A percentile compares a stretch with the other conserved stretches of the same genome.
Evolutionary conservation across 805 yeast genomes (phyloP).

Genomic region (Pichia ethanolica): DNA sequence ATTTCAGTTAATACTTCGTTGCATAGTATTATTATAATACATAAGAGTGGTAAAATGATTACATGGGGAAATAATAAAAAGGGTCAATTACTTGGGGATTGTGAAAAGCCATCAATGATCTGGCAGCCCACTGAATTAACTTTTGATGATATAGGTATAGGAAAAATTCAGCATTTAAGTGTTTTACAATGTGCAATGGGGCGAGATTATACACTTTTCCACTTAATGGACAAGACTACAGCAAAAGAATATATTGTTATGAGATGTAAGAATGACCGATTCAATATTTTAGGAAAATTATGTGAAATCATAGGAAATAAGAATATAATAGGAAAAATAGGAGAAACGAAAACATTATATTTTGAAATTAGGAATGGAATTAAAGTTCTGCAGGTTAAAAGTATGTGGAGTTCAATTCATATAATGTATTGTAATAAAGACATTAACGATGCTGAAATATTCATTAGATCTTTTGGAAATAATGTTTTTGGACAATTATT

Average conservation of each 20-base stretch:
- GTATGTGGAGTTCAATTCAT: conserved; percentile 84
- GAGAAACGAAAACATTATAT: not conserved
- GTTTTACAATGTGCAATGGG: conserved; percentile 35
- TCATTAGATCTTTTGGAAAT: conserved; percentile 56
- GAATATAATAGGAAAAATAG: not conserved
- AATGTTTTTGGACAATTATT: conserved; percentile 66
- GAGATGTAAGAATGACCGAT: conserved; percentile 26
- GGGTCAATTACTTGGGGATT: conserved; percentile 40
- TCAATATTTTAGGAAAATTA: not conserved
- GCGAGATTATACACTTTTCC: conserved; percentile 46
- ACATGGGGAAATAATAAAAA: conserved; percentile 69
- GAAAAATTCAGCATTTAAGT: not conserved
- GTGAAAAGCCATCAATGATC: conserved; percentile 8
- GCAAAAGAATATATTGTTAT: conserved; percentile 8
- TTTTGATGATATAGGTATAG: not conserved
- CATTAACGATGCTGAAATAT: conserved; percentile 1
- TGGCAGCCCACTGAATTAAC: conserved; percentile 19
- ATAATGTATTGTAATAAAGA: conserved; percentile 17
- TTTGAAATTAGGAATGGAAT: not conserved
- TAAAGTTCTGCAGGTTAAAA: conserved; percentile 22
- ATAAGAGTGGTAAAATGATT: conserved; percentile 36
- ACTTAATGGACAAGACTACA: conserved; percentile 14
- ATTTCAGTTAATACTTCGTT: conserved; percentile 32
- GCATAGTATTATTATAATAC: conserved; percentile 35
- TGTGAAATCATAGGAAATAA: not conserved